Base-by-base conservation (phyloP, 1,284 basidiomycete genomes). In the Kwoniella shivajii region DNA sequence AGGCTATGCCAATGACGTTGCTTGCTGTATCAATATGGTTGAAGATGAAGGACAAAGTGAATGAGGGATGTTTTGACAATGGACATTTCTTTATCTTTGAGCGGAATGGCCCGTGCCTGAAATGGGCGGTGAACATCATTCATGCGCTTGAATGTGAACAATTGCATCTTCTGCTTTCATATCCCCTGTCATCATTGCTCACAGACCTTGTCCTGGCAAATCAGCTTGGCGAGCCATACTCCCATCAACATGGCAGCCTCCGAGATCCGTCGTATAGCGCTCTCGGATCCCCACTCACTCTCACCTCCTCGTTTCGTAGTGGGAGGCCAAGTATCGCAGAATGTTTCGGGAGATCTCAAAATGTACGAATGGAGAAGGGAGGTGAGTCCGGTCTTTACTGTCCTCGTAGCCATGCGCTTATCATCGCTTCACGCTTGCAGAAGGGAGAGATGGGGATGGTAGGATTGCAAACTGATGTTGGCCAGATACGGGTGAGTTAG, bases 401-500 rank as follows among this genome's bases (percentile, higher is more conserved):
- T 14, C 14, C 1, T 26, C 9, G 22, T 20, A 20, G 27, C 0
- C 45, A 5, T 34, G 29, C 30, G n/a, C 16, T 10, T 27, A 22
- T 38, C 16, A 16, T 6, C 11, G 33, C 30, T 54, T 36, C 20
- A 16, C 6, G 24, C 30, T 13, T 22, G 22, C 46, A 73, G 73
- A 48, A 46, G 10, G 67, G 67, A 22, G 61, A 67, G 33, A 70
- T 77, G 71, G 62, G 61, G 10, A 68, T 75, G 64, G 55, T 72
- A 1, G 75, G 72, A 1, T 50, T 75, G 24, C 73, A 75, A 57
- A 72, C 68, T 3, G 75, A 77, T 51, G 59, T 72, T 7, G 73
- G 75, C 6, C 72, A 70, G 24, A 66, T 73, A 45, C 52, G 64
- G 48, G 69, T 71, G 30, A 44, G 68, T 59, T n/a, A n/a, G n/a